Evolutionary conservation across 2,329 filamentous ascomycete species (phyloP).

Genomic region (Alternaria metachromatica): DNA sequence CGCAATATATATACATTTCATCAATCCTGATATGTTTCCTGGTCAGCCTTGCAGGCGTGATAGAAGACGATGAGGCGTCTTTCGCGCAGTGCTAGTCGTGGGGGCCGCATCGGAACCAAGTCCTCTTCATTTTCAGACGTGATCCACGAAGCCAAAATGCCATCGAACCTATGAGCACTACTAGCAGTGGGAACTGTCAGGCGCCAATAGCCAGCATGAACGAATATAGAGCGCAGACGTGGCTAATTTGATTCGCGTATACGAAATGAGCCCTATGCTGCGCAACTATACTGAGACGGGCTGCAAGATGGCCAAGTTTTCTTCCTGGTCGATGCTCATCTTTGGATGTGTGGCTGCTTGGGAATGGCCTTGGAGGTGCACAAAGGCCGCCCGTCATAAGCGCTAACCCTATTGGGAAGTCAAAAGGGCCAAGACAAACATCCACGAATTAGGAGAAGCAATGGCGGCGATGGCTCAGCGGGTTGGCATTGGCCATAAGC

Average conservation of each 20-base stretch:
- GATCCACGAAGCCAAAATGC: neutral
- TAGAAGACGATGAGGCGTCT: neutral
- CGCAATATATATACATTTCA: neutral
- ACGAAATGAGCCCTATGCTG: neutral
- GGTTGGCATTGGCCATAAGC: neutral
- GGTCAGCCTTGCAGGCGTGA: neutral
- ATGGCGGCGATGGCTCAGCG: neutral
- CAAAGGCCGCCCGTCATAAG: neutral
- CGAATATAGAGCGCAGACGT: neutral
- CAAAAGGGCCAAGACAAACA: neutral
- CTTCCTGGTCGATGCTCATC: neutral
- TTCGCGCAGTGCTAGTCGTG: neutral
- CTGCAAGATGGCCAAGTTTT: neutral
- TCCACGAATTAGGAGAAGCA: neutral
- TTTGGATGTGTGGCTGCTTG: neutral
- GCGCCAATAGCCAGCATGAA: neutral
- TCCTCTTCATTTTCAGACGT: accelerated
- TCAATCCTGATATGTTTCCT: accelerated
- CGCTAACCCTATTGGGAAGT: neutral
- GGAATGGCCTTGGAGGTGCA: too few relatives aligned
- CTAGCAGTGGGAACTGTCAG: accelerated
- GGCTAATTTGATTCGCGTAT: neutral
- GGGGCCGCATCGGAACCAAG: neutral
- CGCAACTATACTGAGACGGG: neutral
- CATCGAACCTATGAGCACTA: neutral